phyloP scores from a whole-genome alignment of 2,329 filamentous ascomycete genomes.

The Trichoderma citrinoviride region DNA sequence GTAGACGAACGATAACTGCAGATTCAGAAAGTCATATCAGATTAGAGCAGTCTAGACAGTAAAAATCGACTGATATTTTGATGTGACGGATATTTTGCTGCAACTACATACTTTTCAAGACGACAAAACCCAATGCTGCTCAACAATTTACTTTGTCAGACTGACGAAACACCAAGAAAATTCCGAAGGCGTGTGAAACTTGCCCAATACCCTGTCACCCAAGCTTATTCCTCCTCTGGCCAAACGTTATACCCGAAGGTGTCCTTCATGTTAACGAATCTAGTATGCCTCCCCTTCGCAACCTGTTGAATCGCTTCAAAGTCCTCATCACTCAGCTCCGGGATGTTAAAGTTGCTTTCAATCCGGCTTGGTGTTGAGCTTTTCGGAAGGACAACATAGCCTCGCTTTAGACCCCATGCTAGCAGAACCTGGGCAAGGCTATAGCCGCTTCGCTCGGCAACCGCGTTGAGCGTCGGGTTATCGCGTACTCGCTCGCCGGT shows the following conservation, averaged over 20 bases:
- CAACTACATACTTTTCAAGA: too few species aligned
- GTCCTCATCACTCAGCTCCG: neutral
- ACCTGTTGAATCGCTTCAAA: constrained; percentile 9
- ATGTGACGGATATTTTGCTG: too few species aligned
- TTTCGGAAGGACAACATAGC: constrained; percentile 84
- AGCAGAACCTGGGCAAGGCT: constrained; percentile 62
- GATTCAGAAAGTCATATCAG: too few species aligned
- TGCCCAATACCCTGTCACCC: too few species aligned
- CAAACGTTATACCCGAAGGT: constrained; percentile 13
- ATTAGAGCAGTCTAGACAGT: too few species aligned
- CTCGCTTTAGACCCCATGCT: constrained; percentile 77
- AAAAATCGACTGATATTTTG: too few species aligned
- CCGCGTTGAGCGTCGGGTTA: constrained; percentile 58
- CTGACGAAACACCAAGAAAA: too few species aligned
- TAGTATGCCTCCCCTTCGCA: constrained; percentile 1
- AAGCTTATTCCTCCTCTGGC: constrained; percentile 1
- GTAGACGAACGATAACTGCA: too few species aligned
- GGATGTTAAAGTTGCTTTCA: constrained; percentile 61
- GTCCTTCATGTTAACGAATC: constrained; percentile 14
- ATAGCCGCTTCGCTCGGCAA: constrained; percentile 46
- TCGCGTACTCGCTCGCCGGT: constrained; percentile 66
- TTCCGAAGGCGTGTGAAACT: too few species aligned
- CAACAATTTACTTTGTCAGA: too few species aligned
- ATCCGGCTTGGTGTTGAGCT: constrained; percentile 72
- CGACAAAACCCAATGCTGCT: too few species aligned